A percentile compares a stretch with the other conserved stretches of the same genome.
Conservation (phyloP, 2,329 filamentous ascomycete species). For the Cercospora berteroae region DNA sequence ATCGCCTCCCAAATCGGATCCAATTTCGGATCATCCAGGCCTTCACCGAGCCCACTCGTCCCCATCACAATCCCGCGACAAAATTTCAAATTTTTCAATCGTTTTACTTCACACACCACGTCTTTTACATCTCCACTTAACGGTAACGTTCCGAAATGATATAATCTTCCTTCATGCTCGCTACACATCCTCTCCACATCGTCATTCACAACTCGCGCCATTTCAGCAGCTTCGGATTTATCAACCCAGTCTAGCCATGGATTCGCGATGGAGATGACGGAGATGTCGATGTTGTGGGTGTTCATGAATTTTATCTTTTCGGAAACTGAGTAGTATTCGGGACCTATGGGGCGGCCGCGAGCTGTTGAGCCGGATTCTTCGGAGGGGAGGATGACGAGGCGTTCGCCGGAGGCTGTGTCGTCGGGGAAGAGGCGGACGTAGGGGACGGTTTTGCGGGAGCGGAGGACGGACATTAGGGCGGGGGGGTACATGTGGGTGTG, state of each 20-base stretch:
- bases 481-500: conserved; percentile 65
- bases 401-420: conserved; percentile 54
- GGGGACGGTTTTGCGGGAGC: conserved; percentile 61
- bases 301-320: conserved; percentile 88
- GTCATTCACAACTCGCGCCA: conserved; percentile 69
- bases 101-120: conserved; percentile 63
- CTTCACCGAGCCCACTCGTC: conserved; percentile 74
- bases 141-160: conserved; percentile 79
- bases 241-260: conserved; percentile 88
- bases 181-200: conserved; percentile 73
- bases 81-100: conserved; percentile 61
- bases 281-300: conserved; percentile 74
- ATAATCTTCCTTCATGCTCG: conserved; percentile 65
- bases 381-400: conserved; percentile 48
- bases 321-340: conserved; percentile 75
- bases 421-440: conserved; percentile 64
- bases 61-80: conserved; percentile 87
- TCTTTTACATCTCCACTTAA: conserved; percentile 63
- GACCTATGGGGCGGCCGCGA: conserved; percentile 77
- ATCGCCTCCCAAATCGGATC: conserved; percentile 71
- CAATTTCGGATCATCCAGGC: conserved; percentile 73
- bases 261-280: conserved; percentile 85
- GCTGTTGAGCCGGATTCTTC: conserved; percentile 37
- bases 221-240: conserved; percentile 58
- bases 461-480: conserved; percentile 52